Base-by-base conservation (phyloP, 805 yeast species). In the Candida cerambycidarum region DNA sequence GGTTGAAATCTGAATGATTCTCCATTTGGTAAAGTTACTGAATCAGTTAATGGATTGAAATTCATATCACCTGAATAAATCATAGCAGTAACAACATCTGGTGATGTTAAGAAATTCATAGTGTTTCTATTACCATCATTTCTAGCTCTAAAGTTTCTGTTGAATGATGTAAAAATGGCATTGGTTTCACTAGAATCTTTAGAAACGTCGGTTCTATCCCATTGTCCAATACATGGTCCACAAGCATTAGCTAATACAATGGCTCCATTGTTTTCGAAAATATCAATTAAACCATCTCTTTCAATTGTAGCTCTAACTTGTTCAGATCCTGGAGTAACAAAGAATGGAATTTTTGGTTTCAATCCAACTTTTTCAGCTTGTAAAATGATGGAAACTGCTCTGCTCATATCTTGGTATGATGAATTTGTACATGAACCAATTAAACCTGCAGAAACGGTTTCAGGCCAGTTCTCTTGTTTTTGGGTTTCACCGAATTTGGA, bases 171-270 rank as follows among this genome's bases (percentile, higher is more conserved):
- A 69, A 92, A 90, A 55, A 92, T 93, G 41, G 98, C 87, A 68
- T 89, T 90, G 56, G 75, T 75, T 51, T 83, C 89, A 41, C 74
- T 72, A 5, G 84, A 76, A 21, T 75, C 71, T 62, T 81, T 80
- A 36, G 78, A 65, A 33, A 86, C 78, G 61, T 87, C 95, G 52
- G 78, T 76, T 75, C 98, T 85, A 65, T 93, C 97, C 99, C 99
- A 92, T 76, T 92, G 99, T 45, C 99, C 99, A 62, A 92, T 92
- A 75, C 99, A 92, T 59, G 98, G 99, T 55, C 99, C 99, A 78
- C 99, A 92, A 15, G 99, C 99, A 65, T 92, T 92, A 42, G 98
- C 97, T 55, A 92, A 77, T 34, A 92, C 96, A 46, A 80, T 76
- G 54, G 96, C 99, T 47, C 98, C 98, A 57, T 82, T 84, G 42